phyloP scores from a whole-genome alignment of 371 early-diverging fungal species.

The Circinella minor region DNA sequence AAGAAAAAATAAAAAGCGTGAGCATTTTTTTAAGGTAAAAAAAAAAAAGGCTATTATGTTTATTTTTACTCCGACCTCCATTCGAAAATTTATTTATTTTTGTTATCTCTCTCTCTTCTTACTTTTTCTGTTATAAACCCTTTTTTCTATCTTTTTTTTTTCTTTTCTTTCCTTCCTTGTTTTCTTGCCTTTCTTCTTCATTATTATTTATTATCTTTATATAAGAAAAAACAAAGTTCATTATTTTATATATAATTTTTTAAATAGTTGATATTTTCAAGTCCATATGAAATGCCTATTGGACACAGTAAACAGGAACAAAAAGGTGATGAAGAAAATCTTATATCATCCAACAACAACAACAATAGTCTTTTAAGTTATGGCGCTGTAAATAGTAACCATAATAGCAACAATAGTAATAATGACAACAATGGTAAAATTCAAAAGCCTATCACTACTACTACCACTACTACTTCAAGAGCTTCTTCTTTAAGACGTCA shows the following conservation, averaged over 20 bases:
- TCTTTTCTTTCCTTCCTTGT: no score
- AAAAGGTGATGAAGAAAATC: constrained; percentile 26
- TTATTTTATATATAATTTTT: no score
- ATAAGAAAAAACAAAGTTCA: no score
- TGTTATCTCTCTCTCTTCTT: background rate
- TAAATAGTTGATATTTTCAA: background rate
- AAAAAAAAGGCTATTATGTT: no score
- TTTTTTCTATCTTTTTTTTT: no score
- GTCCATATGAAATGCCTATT: constrained; percentile 16
- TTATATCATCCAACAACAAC: background rate
- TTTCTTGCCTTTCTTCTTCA: no score
- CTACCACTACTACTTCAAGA: background rate
- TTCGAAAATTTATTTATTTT: background rate
- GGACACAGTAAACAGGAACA: constrained; percentile 12
- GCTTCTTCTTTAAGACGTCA: background rate
- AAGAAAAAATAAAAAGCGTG: constrained; percentile 1
- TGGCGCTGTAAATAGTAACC: background rate
- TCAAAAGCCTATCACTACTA: background rate
- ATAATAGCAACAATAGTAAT: background rate
- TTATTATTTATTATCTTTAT: no score
- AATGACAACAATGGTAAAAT: no score
- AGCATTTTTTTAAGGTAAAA: background rate
- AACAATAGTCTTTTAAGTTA: background rate
- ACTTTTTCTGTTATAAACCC: no score
- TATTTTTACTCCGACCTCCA: background rate